Evolutionary conservation across 371 early-diverging fungal species (phyloP).

Genomic region (Phascolomyces articulosus): DNA sequence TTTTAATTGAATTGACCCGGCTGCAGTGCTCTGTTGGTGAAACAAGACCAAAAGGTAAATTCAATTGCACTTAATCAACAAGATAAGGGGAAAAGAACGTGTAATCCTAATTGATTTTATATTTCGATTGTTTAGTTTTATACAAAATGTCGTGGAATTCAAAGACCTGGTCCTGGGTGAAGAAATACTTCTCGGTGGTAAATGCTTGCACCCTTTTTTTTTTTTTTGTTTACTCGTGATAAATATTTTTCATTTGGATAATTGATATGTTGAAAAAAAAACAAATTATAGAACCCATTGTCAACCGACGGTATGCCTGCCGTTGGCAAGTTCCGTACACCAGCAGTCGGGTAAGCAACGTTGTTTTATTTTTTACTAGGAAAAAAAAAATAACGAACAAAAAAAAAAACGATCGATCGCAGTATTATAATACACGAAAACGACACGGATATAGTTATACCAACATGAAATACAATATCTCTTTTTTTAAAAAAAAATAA

Average conservation of each 20-base stretch:
- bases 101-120: no score
- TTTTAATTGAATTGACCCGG: no score
- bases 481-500: no score
- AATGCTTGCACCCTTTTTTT: conserved; percentile 14
- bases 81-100: no score
- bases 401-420: neutral
- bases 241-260: no score
- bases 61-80: no score
- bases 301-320: conserved; percentile 66
- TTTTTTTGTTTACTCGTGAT: neutral
- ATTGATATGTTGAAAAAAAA: no score
- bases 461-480: neutral
- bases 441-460: neutral
- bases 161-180: conserved; percentile 56
- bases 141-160: conserved; percentile 48
- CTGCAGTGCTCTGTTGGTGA: no score
- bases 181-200: conserved; percentile 52
- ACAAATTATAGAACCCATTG: conserved; percentile 62
- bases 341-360: conserved; percentile 56
- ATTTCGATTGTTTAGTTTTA: neutral
- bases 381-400: neutral
- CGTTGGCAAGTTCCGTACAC: conserved; percentile 61
- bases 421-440: no score
- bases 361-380: neutral
- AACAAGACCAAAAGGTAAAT: no score